phyloP scores from a whole-genome alignment of 192 early-diverging fungal species.

The Allomyces arbusculus region DNA sequence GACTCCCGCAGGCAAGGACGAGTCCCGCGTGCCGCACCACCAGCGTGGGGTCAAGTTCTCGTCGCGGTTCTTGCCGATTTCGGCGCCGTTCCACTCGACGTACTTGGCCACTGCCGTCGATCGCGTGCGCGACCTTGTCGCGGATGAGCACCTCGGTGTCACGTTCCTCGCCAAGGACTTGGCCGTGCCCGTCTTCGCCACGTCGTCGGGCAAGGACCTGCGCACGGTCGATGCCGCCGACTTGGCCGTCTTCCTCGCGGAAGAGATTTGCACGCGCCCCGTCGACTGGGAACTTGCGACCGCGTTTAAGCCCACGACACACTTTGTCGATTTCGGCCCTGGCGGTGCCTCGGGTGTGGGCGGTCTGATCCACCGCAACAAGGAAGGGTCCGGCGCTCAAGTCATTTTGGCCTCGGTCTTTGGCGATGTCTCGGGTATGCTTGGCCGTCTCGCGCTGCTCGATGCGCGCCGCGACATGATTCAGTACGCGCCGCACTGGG shows the following conservation, averaged over 20 bases:
- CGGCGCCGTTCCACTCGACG: slow-evolving; percentile 73
- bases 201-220: slow-evolving; percentile 42
- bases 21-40: slow-evolving; percentile 67
- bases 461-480: slow-evolving; percentile 54
- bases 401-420: slow-evolving; percentile 40
- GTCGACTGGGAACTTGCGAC: slow-evolving; percentile 53
- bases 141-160: slow-evolving; percentile 18
- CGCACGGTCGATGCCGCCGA: slow-evolving; percentile 15
- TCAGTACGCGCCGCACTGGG: slow-evolving; percentile 69
- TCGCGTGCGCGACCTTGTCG: slow-evolving; percentile 14
- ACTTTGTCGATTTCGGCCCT: slow-evolving; percentile 88
- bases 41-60: slow-evolving; percentile 81
- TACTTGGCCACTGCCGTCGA: slow-evolving; percentile 49
- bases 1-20: slow-evolving; percentile 62
- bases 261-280: slow-evolving; percentile 45
- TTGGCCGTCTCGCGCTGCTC: slow-evolving; percentile 54
- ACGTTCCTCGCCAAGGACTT: slow-evolving; percentile 40
- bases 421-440: slow-evolving; percentile 40
- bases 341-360: slow-evolving; percentile 70
- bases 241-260: slow-evolving; percentile 44
- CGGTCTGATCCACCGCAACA: slow-evolving; percentile 58
- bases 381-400: slow-evolving; percentile 66
- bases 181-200: slow-evolving; percentile 55
- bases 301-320: slow-evolving; percentile 39
- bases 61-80: slow-evolving; percentile 77